phyloP scores from a whole-genome alignment of 768 basidiomycete species.

The Serpula lacrymans region DNA sequence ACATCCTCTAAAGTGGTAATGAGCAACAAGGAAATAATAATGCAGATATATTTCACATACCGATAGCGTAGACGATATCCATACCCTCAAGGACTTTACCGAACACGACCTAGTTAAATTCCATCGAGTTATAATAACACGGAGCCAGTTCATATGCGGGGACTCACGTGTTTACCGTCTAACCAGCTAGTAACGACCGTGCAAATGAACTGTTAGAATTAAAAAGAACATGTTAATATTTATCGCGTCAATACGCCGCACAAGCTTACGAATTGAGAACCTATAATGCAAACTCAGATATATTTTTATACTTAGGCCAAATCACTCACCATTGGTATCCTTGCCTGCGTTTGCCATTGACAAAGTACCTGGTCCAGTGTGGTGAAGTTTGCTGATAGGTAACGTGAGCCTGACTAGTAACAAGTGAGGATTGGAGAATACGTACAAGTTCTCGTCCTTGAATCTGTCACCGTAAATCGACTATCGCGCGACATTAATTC shows the following conservation, averaged over 20 bases:
- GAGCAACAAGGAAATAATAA: conserved; percentile 7
- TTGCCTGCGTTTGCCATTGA: conserved; percentile 95
- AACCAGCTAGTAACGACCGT: conserved; percentile 86
- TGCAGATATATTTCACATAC: conserved; percentile 32
- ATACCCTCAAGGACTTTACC: conserved; percentile 91
- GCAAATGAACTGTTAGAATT: conserved; percentile 74
- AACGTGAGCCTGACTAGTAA: conserved; percentile 1
- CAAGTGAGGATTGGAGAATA: neutral
- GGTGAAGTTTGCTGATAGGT: conserved; percentile 80
- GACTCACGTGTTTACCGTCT: conserved; percentile 79
- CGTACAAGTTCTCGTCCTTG: conserved; percentile 94
- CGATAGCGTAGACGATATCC: conserved; percentile 77
- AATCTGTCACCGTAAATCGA: conserved; percentile 92
- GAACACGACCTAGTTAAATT: conserved; percentile 71
- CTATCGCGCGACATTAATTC: conserved; percentile 28
- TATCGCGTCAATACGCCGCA: neutral
- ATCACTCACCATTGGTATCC: conserved; percentile 79
- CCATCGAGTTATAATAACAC: conserved; percentile 2
- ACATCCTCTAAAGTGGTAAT: conserved; percentile 60
- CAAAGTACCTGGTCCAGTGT: conserved; percentile 81
- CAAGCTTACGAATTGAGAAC: conserved; percentile 84
- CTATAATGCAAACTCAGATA: conserved; percentile 31
- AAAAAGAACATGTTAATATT: conserved; percentile 1
- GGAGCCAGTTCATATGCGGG: neutral
- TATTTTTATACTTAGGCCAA: conserved; percentile 1